Evolutionary conservation across 768 basidiomycete species (phyloP), one percentile per base, ranked within the genome.

Genomic region (Sporobolomyces pararoseus): DNA sequence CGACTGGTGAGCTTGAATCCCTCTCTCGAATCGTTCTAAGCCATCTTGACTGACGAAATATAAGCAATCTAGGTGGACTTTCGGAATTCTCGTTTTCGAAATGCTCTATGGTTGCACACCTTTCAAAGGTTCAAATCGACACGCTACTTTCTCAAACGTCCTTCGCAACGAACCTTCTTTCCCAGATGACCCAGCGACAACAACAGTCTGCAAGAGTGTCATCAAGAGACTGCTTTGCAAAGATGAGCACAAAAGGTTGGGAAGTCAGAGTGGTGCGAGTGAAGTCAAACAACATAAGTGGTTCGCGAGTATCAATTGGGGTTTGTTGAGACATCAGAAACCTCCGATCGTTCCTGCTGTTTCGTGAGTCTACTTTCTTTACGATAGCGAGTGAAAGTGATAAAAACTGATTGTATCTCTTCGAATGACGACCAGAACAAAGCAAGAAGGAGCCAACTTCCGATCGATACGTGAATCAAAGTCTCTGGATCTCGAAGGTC

Each of bases 281-380:
- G 96, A 99, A 81, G 93, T 99, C 76, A 99, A 98, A 82, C 88
- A 90, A 66, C 96, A 98, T 84, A 93, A 91, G 79, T 99, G 96
- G 96, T 99, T 99, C 82, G 82, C 83, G 34, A 92, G 91, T 76
- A 87, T 95, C 78, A 94, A 91, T 81, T 99, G 95, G 96, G 96
- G 95, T 29, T 83, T 99, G 65, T 81, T 99, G 78, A 85, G 96
- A 75, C 89, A 98, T 80, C 88, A 86, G 75, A 87, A 87, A 78
- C 96, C 96, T 63, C 96, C 96, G 79, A 68, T 74, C 49, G 47
- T 71, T 19, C 71, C 65, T 19, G 35, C 73, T 23, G 42, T 64
- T 1, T 66, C 73, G 73, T 75, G 53, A 21, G 74, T 67, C n/a
- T n/a, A 47, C 23, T 29, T 13, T 25, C 17, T 27, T 23, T 12